A percentile compares a stretch with the other conserved stretches of the same genome.
These are phyloP conservation scores for bread wheat (Triticum aestivum) DNA, from an alignment of 176 grass and related monocot species.

Conservation along the genomic window IWGSC_CS_RefSeq_v2.1 NC_057809.1:62205245-62205744, in stretches of 20 bases:
- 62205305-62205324: neutral
- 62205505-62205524: neutral
- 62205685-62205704: conserved; percentile 34
- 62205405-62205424: conserved; percentile 47
- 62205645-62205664: neutral
- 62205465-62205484: neutral
- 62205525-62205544: conserved; percentile 32
- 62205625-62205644: neutral
- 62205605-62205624: conserved; percentile 50
- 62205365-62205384: conserved; percentile 16
- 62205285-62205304: neutral
- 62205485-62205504: conserved; percentile 29
- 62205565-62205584: conserved; percentile 17
- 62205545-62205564: conserved; percentile 46
- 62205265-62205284: neutral
- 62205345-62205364: conserved; percentile 45
- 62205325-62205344: conserved; percentile 9
- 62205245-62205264: neutral
- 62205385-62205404: conserved; percentile 32
- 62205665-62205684: conserved; percentile 15
- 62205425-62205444: conserved; percentile 39
- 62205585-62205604: conserved; percentile 38
- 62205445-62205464: neutral
- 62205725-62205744: conserved; percentile 25
- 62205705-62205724: conserved; percentile 38